Evolutionary conservation across 306 rosid species (phyloP).

Genomic region (Urtica urens): DNA sequence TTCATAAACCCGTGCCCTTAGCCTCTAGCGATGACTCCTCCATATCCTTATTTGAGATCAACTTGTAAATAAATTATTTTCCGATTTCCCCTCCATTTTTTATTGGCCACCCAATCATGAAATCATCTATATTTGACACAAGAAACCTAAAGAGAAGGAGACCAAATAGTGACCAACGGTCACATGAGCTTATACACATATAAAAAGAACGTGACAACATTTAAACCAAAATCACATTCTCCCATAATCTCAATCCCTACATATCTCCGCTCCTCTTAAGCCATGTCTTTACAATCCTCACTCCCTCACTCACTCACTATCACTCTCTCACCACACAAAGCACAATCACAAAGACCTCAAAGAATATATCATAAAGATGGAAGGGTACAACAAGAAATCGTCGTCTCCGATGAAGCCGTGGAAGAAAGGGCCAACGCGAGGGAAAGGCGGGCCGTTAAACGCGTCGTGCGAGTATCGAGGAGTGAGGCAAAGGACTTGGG

Average conservation of each 20-base stretch:
- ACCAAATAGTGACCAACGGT: constrained; percentile 38
- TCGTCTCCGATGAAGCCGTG: constrained; percentile 83
- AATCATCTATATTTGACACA: constrained; percentile 19
- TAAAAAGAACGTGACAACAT: constrained; percentile 73
- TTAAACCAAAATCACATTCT: constrained; percentile 45
- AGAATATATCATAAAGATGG: constrained; percentile 29
- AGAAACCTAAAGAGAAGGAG: constrained; percentile 4
- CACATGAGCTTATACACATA: constrained; percentile 38
- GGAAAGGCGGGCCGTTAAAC: constrained; percentile 94
- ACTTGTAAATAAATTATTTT: too few species aligned
- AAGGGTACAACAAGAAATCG: constrained; percentile 43
- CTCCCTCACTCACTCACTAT: constrained; percentile 21
- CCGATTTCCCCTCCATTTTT: too few species aligned
- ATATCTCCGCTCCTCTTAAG: constrained; percentile 57
- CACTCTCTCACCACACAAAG: constrained; percentile 17
- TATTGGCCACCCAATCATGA: too few species aligned
- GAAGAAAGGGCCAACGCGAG: constrained; percentile 94
- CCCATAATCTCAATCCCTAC: constrained; percentile 31
- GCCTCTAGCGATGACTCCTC: too few species aligned
- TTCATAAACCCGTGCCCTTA: too few species aligned
- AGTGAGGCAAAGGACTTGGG: constrained; percentile 94
- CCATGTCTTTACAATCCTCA: constrained; percentile 11
- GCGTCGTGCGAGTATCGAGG: constrained; percentile 85
- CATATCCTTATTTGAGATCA: too few species aligned
- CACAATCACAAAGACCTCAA: not conserved